Base-by-base conservation (phyloP, 805 yeast species). In the Saccharomycopsis malanga region DNA sequence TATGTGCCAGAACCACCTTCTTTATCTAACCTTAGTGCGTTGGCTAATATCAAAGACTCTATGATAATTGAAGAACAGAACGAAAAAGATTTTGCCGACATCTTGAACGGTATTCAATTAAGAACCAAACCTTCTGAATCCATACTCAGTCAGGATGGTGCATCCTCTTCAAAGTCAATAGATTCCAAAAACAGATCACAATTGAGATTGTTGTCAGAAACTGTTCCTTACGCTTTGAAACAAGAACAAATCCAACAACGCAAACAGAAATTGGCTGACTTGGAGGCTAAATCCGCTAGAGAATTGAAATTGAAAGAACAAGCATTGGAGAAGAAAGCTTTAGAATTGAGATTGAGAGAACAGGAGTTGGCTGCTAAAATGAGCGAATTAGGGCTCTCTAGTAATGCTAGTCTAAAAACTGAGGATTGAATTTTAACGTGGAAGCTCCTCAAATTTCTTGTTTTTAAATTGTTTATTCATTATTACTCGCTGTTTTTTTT, bases 161-260 rank as follows among this genome's bases (percentile, higher is more conserved):
- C 42, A 20, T 23, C 49, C 2, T 46, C 50, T 3, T 14, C 21
- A 12, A 36, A 34, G 21, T 42, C 53, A 1, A 37, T 44, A 12
- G 49, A 49, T 56, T 21, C 48, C 27, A 43, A 58, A 60, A 49
- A 48, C 44, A 74, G 86, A 53, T 72, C 72, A 54, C 85, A 83
- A 63, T 67, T 85, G 54, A 72, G 94, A 59, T 84, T 81, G 58
- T 79, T 85, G 47, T 81, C 88, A 37, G 91, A 83, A 59, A 85
- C 93, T 1, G 86, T 85, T 21, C 94, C 94, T n/a, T 85, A 85
- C 56, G 82, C 83, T 29, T 67, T 85, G 53, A 75, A 86, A 60
- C 91, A 84, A 61, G 91, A 85, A 62, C 74, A 83, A 48, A 74
- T 84, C 48, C 65, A 79, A 54, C 81, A 83, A 44, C 80, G 85